Evolutionary conservation across 1,139 yeast genomes (phyloP), one percentile per base, ranked within the genome.

Genomic region (Torulaspora pretoriensis): DNA sequence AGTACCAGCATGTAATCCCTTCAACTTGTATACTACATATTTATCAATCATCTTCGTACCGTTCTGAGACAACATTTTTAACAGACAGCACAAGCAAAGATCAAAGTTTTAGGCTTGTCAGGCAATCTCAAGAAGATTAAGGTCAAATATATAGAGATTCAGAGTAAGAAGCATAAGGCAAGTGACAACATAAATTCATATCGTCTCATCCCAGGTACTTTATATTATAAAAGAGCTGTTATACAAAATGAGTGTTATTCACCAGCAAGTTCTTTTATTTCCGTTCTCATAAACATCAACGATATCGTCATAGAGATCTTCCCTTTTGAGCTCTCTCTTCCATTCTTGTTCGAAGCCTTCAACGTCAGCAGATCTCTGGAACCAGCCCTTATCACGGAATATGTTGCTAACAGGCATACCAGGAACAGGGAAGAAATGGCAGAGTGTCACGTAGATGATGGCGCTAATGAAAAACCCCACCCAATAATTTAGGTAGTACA

Each of bases 401-500:
- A 79, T 69, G 38, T 70, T 69, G 35, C 71, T 68, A 3, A 69
- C 70, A 5, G 86, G 84, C 38, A 68, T 57, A 27, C 89, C 92
- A 25, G 72, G 72, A 9, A 80, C 67, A 4, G 95, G 95, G 65
- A 69, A 78, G 38, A 77, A 47, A 50, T 69, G 66, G 51, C 80
- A 75, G 43, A 82, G 63, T 1, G 68, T 43, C 14, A 73, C 73
- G 53, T 83, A 82, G 7, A 76, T 67, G 1, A 72, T 35, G 51
- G 73, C 72, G 1, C 95, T 74, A 8, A 78, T 65, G 38, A 77
- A 60, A 66, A 83, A 85, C 1, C 96, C 96, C 51, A 81, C 74
- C 59, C 86, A 79, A 68, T 82, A 88, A 64, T 81, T 83, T 54
- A 88, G 67, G 49, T 81, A 70, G 70, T 85, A 88, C 34, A 88